A percentile compares a stretch with the other conserved stretches of the same genome.
Conservation (phyloP, 1,284 basidiomycete genomes). For the Rhodotorula mucilaginosa region DNA sequence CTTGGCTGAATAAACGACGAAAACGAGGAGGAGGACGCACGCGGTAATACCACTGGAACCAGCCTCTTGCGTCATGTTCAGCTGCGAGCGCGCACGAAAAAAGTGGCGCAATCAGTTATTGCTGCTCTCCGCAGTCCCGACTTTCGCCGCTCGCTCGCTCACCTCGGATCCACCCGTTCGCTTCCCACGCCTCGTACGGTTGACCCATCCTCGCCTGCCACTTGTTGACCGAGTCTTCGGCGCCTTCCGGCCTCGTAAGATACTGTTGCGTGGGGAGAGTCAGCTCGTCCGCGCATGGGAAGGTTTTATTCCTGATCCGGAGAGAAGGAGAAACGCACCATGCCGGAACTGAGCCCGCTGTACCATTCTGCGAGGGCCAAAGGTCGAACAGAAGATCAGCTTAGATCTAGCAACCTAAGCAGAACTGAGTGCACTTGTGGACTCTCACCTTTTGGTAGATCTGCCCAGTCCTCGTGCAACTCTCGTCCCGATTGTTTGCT, state of each 20-base stretch:
- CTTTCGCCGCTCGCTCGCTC: neutral
- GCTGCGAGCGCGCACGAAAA: neutral
- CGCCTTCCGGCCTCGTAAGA: slow-evolving; percentile 23
- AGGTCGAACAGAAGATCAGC: neutral
- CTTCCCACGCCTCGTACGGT: slow-evolving; percentile 33
- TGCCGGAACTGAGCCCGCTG: slow-evolving; percentile 19
- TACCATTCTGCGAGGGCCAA: slow-evolving; percentile 16
- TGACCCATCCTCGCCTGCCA: slow-evolving; percentile 34
- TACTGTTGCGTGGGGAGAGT: slow-evolving; percentile 4
- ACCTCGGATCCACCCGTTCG: slow-evolving; percentile 27
- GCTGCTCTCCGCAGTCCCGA: neutral
- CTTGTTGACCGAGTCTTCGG: slow-evolving; percentile 22
- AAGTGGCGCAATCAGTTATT: neutral
- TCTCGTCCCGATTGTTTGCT: slow-evolving; percentile 20
- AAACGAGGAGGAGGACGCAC: too few relatives aligned
- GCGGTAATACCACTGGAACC: slow-evolving; percentile 37
- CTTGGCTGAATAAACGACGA: too few relatives aligned
- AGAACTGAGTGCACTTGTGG: too few relatives aligned
- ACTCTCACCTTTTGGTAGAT: slow-evolving; percentile 17
- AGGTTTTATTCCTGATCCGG: too few relatives aligned
- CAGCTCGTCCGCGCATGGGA: too few relatives aligned
- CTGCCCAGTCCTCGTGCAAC: slow-evolving; percentile 32
- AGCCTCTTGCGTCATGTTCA: slow-evolving; percentile 30
- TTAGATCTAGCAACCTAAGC: neutral
- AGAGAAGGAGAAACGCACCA: slow-evolving; percentile 5